Evolutionary conservation across 805 yeast species (phyloP), one percentile per base, ranked within the genome.

Genomic region (Cyberlindnera mrakii): DNA sequence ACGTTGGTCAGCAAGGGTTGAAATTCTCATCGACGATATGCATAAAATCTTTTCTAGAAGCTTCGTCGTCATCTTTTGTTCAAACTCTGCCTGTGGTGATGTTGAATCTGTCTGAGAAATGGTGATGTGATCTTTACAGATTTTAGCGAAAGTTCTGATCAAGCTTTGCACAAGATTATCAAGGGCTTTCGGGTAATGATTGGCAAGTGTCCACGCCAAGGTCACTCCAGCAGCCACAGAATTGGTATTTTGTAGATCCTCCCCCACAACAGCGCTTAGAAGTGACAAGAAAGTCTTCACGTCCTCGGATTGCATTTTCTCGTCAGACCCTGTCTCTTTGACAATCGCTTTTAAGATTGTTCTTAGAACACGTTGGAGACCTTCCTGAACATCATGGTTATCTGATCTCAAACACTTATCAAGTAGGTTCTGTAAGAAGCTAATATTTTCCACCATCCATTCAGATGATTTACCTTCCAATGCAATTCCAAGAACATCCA

Each of bases 1-100:
- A 47, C 99, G 77, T 56, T 91, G 96, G 53, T 93, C 99, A 2
- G 96, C 97, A 20, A 95, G 68, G n/a, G 77, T 74, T 0, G 95
- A 78, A 5, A 93, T 86, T 51, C 97, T 77, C 70, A 77, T 74
- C 0, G 96, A 79, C 1, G 91, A 79, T 41, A 91, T 72, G 49
- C 82, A 81, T 41, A 93, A 67, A 20, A 88, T 78, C 60, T 84
- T 85, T 46, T 84, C 88, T 36, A 93, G 66, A 30, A 89, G 64
- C 45, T 75, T 78, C 0, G 93, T 82, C 0, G 95, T 84, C 72
- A 85, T 82, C 55, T 77, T 81, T 8, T 91, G 85, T 56, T 88
- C 96, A 51, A 74, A 75, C 42, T 85, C 95, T 18, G 67, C 58
- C 33, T 57, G 60, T 11, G 68, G 47, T 5, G 58, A 45, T 1